Evolutionary conservation across 257 asterid genomes (phyloP).

Genomic region (Nicotiana undulata): DNA sequence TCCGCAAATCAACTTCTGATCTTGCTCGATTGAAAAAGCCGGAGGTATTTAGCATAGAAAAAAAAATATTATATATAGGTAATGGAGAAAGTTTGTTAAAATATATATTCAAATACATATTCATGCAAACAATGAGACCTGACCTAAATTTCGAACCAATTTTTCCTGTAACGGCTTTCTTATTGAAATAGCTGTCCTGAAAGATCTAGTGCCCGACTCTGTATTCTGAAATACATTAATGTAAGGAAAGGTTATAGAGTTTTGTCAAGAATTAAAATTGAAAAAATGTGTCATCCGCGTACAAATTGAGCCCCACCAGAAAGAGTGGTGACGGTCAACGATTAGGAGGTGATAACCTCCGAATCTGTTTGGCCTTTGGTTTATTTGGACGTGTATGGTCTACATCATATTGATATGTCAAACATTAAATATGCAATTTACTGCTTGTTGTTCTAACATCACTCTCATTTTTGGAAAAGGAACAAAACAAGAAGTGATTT

Average conservation of each 20-base stretch:
- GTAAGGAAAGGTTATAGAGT: background rate
- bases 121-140: background rate
- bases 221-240: background rate
- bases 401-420: background rate
- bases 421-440: background rate
- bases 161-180: background rate
- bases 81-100: background rate
- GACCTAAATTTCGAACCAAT: background rate
- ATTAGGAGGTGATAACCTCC: slow-evolving; percentile 32
- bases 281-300: background rate
- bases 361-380: background rate
- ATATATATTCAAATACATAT: background rate
- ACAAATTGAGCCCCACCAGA: background rate
- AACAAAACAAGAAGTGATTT: background rate
- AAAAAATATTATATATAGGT: background rate
- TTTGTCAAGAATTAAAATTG: background rate
- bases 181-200: background rate
- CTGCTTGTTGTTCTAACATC: background rate
- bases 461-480: background rate
- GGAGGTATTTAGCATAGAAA: too few relatives aligned
- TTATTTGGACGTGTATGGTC: background rate
- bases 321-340: slow-evolving; percentile 25
- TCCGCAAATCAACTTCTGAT: background rate
- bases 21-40: too few relatives aligned
- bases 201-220: background rate